Conservation (phyloP, 495 filamentous ascomycete species). For the Beverwykella pulmonaria region DNA sequence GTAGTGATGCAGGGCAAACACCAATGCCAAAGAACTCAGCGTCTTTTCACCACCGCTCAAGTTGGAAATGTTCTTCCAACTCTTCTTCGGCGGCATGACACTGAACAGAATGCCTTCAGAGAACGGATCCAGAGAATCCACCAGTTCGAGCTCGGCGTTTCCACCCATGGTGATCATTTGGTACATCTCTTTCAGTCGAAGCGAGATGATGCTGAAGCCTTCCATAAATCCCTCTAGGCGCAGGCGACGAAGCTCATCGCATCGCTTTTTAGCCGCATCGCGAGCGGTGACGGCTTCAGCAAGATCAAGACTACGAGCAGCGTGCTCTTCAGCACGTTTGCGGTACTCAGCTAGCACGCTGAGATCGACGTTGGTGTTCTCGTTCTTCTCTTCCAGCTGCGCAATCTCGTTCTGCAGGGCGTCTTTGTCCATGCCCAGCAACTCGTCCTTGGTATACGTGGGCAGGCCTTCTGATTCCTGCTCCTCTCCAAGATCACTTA, state of each 20-base stretch:
- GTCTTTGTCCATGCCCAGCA: constrained; percentile 89
- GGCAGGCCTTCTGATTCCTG: constrained; percentile 63
- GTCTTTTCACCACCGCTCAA: constrained; percentile 96
- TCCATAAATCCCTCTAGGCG: constrained; percentile 98
- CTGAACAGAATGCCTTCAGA: constrained; percentile 94
- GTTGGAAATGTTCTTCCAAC: constrained; percentile 98
- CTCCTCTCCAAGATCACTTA: constrained; percentile 55
- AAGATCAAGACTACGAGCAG: constrained; percentile 77
- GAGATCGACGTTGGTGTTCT: constrained; percentile 85
- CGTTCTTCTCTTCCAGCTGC: constrained; percentile 86
- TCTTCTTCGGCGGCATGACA: constrained; percentile 99
- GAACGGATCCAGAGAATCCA: constrained; percentile 94
- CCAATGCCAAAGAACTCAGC: constrained; percentile 85
- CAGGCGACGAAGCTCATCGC: constrained; percentile 85
- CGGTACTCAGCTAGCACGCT: constrained; percentile 92
- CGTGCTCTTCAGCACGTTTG: constrained; percentile 83
- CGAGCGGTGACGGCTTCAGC: constrained; percentile 71
- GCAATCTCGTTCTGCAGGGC: constrained; percentile 85
- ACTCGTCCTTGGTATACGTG: constrained; percentile 83
- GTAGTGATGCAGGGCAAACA: constrained; percentile 97
- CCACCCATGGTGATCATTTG: constrained; percentile 99
- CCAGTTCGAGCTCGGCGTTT: constrained; percentile 94
- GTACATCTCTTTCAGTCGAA: constrained; percentile 98
- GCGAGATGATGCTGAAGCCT: constrained; percentile 91
- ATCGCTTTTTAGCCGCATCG: constrained; percentile 83